A percentile compares a stretch with the other conserved stretches of the same genome.
Evolutionary conservation across 495 filamentous ascomycete species (phyloP).

Genomic region (Annulohypoxylon maeteangense): DNA sequence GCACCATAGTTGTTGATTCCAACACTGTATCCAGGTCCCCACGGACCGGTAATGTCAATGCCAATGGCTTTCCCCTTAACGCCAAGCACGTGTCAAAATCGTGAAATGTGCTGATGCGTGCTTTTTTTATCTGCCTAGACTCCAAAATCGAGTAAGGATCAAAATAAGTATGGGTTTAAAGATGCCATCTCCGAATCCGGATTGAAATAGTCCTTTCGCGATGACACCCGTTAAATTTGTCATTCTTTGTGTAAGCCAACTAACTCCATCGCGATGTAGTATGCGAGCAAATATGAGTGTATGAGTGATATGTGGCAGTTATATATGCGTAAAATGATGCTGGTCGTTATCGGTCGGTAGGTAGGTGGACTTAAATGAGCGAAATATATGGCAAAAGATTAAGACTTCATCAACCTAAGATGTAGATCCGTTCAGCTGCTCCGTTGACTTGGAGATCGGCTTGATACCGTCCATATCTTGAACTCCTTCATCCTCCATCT

Average conservation of each 20-base stretch:
- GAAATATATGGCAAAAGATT: constrained; percentile 8
- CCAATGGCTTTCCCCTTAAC: constrained; percentile 28
- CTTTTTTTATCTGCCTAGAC: constrained; percentile 34
- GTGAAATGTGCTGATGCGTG: constrained; percentile 36
- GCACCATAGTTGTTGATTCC: constrained; percentile 20
- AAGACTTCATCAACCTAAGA: constrained; percentile 27
- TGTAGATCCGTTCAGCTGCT: constrained; percentile 35
- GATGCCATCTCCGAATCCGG: constrained; percentile 13
- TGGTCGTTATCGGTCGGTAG: not conserved
- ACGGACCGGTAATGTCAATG: constrained; percentile 18
- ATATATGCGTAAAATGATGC: constrained; percentile 19
- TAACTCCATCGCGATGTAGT: constrained; percentile 43
- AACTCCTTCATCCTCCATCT: constrained; percentile 53
- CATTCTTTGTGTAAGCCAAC: constrained; percentile 36
- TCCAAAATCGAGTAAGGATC: constrained; percentile 11
- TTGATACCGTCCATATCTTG: constrained; percentile 52
- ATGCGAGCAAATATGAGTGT: constrained; percentile 18
- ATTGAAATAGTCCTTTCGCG: constrained; percentile 3
- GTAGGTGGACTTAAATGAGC: constrained; percentile 10
- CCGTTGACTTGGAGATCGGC: constrained; percentile 41
- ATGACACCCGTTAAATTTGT: constrained; percentile 8
- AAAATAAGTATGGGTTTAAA: constrained; percentile 20
- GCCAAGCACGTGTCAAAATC: constrained; percentile 27
- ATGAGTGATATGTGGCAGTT: constrained; percentile 1
- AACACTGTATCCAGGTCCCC: constrained; percentile 24